These are phyloP conservation scores for Dendrocalamus latiflorus DNA, from an alignment of 202 grass and related monocot genomes.

Conservation along the genomic window DNA sequence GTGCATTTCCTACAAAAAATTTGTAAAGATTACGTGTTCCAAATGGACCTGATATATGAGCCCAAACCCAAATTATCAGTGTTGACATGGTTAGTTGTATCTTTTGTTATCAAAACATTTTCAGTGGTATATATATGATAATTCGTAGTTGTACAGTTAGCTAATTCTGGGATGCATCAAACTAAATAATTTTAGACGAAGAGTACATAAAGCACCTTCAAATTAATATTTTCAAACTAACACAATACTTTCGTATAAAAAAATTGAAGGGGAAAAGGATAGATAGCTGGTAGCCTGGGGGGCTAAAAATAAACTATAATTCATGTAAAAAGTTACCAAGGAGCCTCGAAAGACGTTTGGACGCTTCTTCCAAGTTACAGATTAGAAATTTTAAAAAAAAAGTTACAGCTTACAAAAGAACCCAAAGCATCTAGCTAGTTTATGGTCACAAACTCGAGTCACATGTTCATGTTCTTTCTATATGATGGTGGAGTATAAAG, in stretches of 20 bases:
- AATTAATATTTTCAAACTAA: background rate
- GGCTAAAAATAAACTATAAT: background rate
- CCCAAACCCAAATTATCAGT: too few species aligned
- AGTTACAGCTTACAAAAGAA: slow-evolving; percentile 21
- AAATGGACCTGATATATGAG: too few species aligned
- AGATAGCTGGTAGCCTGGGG: background rate
- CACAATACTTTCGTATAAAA: background rate
- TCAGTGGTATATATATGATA: background rate
- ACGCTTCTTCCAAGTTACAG: slow-evolving; percentile 36
- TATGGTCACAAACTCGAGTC: slow-evolving; percentile 12
- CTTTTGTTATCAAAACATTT: too few species aligned
- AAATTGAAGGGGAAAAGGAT: background rate
- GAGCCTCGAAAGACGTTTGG: slow-evolving; percentile 42
- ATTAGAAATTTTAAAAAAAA: slow-evolving; percentile 17
- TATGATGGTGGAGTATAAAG: slow-evolving; percentile 23
- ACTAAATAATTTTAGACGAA: too few species aligned
- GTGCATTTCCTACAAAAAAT: too few species aligned
- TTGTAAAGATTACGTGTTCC: too few species aligned
- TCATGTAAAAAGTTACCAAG: slow-evolving; percentile 34
- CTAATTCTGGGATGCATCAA: too few species aligned
- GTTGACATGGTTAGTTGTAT: too few species aligned
- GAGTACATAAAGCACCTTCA: too few species aligned
- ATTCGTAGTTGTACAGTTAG: too few species aligned
- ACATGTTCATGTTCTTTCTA: slow-evolving; percentile 24
- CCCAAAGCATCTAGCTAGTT: slow-evolving; percentile 17